phyloP scores from a whole-genome alignment of 2,329 filamentous ascomycete species.

The Cytospora chrysosperma region DNA sequence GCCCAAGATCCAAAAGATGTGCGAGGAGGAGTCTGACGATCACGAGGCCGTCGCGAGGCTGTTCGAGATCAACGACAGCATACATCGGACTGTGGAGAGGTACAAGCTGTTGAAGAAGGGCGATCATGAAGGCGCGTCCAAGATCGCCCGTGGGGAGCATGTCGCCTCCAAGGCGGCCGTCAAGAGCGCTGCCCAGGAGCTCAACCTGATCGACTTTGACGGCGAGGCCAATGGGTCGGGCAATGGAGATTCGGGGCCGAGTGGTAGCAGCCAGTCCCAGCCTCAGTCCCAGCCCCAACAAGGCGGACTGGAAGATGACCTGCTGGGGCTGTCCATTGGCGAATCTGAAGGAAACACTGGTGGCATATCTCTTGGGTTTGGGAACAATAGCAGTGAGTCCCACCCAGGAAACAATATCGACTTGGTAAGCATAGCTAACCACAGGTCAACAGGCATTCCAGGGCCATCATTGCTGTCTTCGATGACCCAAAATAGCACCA shows the following conservation, averaged over 20 bases:
- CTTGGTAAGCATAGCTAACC: constrained; percentile 29
- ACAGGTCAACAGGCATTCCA: constrained; percentile 53
- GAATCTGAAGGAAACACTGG: constrained; percentile 58
- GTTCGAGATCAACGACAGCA: constrained; percentile 97
- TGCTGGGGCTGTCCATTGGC: constrained; percentile 82
- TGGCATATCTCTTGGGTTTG: constrained; percentile 79
- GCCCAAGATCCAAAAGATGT: constrained; percentile 99
- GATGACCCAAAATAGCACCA: constrained; percentile 60
- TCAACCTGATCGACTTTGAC: constrained; percentile 93
- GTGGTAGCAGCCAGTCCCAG: constrained; percentile 47
- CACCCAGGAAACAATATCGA: background rate
- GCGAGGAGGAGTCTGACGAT: constrained; percentile 96
- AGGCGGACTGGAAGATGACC: constrained; percentile 80
- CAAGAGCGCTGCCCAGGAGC: constrained; percentile 66
- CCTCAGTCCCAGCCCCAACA: constrained; percentile 40
- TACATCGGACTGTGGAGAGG: constrained; percentile 91
- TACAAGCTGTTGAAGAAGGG: constrained; percentile 97
- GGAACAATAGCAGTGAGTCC: constrained; percentile 63
- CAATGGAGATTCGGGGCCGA: constrained; percentile 18
- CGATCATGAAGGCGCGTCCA: constrained; percentile 78
- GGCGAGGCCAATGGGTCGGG: constrained; percentile 53
- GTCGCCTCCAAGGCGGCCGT: constrained; percentile 43
- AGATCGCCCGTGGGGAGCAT: constrained; percentile 75
- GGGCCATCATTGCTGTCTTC: constrained; percentile 65
- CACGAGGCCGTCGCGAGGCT: constrained; percentile 93